Evolutionary conservation across 2,329 filamentous ascomycete genomes (phyloP), one percentile per base, ranked within the genome.

Genomic region (Thermomyces lanuginosus): DNA sequence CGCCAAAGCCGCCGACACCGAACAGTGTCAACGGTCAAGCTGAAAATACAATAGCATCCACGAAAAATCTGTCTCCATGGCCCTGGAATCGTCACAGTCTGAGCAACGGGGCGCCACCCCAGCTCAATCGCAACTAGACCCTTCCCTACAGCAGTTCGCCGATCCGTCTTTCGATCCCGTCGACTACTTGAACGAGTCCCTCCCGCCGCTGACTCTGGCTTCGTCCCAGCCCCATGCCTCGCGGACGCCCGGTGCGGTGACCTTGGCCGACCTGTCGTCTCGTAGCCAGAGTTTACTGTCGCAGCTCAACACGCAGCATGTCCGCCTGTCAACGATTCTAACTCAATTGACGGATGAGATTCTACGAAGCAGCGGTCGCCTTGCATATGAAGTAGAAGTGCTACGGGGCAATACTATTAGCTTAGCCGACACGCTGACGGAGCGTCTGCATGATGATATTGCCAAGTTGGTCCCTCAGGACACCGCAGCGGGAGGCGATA

Each of bases 301-400:
- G 1, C 79, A 86, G 44, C 70, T 95, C 43, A 91, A 80, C 45
- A 77, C 81, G 6, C 82, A 93, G 48, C 92, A 83, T 2, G 76
- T 81, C 10, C 70, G 83, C 23, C 61, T 93, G 5, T 82, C 83
- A 8, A 72, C 66, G 28, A 79, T 74, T 23, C 64, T 98, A 31
- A 92, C 83, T 16, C 76, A 86, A 44, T 62, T 95, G 33, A 93
- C 89, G 7, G 86, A 98, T 51, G 89, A 95, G 40, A 95, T 98
- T 36, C 56, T 98, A 35, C 71, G 89, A 31, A 84, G 81, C 43
- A 81, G 84, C 14, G 82, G 80, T 37, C 69, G 86, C 3, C 60
- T 98, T 31, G 82, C 84, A 11, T 98, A 98, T 46, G 81, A 95
- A 53, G 86, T 95, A 11, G 86, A 95, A 53, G 68, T 95, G 10